Base-by-base conservation (phyloP, 2,329 filamentous ascomycete species). In the Claviceps lovelessii region DNA sequence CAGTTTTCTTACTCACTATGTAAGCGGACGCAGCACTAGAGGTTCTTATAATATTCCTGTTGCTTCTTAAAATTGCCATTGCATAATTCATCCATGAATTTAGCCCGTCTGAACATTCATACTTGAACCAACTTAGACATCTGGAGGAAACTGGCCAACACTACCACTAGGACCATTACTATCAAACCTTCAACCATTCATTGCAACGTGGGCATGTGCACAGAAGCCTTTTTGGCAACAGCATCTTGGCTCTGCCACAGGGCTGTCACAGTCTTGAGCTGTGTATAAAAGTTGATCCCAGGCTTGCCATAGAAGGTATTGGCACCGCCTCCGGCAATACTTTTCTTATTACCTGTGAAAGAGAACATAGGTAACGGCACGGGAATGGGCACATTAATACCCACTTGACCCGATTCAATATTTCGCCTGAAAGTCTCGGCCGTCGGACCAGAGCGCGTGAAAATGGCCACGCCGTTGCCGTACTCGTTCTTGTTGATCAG, bases 271-370 rank as follows among this genome's bases (percentile, higher is more conserved):
- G 93, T 98, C 86, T 98, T 97, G 67, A 87, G 80, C 74, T 97
- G 93, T 3, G 93, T 98, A 72, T 95, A 97, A 68, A 98, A 98
- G 67, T 87, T 84, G 67, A 98, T 72, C 29, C 91, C 93, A 0
- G 90, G 88, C 71, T 88, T 86, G 61, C 93, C 93, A 72, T 98
- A 98, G 69, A 98, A 97, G 17, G 90, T 95, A 73, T 81, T 95
- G 42, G 88, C 86, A 58, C 93, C 91, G 53, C 90, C 90, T 54
- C 91, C 93, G 0, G 93, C 93, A 55, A 97, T 78, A 65, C 84
- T 89, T 78, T 86, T 90, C 84, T 98, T 91, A 75, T 86, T 86
- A 48, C 82, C 83, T 33, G 83, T 86, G 68, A 86, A 86, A 55
- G 79, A 83, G 71, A 85, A 86, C 77, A 85, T 84, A 65, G 83